Percentiles rank a stretch among this genome's conserved stretches.
Evolutionary conservation across 2,329 filamentous ascomycete species (phyloP).

Genomic region (Penicillium sp.): DNA sequence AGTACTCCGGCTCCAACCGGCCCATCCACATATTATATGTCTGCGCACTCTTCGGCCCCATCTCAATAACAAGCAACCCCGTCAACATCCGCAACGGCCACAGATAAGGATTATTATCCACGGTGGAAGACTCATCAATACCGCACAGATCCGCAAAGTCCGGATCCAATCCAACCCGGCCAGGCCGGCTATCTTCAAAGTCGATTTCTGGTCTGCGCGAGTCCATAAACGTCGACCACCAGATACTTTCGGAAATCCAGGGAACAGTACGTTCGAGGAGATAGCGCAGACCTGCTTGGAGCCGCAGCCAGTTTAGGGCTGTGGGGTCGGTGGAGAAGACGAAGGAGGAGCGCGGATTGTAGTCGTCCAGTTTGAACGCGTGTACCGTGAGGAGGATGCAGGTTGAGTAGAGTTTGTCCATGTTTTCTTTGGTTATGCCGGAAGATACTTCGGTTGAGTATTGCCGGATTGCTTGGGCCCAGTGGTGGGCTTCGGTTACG

Average conservation of each 20-base stretch:
- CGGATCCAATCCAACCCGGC: constrained; percentile 31
- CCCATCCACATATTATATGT: constrained; percentile 39
- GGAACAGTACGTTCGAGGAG: constrained; percentile 28
- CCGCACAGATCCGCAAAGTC: constrained; percentile 38
- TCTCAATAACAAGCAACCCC: constrained; percentile 32
- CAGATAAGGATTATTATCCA: constrained; percentile 38
- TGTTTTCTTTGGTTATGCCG: constrained; percentile 33
- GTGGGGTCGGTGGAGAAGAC: constrained; percentile 36
- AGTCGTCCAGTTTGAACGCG: constrained; percentile 35
- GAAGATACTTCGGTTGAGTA: constrained; percentile 36
- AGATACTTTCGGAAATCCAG: constrained; percentile 37
- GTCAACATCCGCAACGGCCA: constrained; percentile 40
- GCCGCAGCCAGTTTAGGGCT: constrained; percentile 38
- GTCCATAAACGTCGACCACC: constrained; percentile 35
- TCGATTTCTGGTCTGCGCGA: constrained; percentile 22
- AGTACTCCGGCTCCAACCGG: constrained; percentile 32
- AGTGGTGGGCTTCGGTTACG: constrained; percentile 39
- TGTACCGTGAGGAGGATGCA: constrained; percentile 41
- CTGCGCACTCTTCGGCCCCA: constrained; percentile 21
- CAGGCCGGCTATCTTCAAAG: constrained; percentile 32
- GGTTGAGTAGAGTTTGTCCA: constrained; percentile 41
- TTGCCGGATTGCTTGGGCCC: constrained; percentile 38
- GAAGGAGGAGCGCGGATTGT: constrained; percentile 36
- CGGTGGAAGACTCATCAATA: constrained; percentile 32
- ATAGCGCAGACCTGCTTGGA: constrained; percentile 38